A percentile compares a stretch with the other conserved stretches of the same genome.
Conservation (phyloP, 345 rosid genomes). For the Litchi chinensis region DNA sequence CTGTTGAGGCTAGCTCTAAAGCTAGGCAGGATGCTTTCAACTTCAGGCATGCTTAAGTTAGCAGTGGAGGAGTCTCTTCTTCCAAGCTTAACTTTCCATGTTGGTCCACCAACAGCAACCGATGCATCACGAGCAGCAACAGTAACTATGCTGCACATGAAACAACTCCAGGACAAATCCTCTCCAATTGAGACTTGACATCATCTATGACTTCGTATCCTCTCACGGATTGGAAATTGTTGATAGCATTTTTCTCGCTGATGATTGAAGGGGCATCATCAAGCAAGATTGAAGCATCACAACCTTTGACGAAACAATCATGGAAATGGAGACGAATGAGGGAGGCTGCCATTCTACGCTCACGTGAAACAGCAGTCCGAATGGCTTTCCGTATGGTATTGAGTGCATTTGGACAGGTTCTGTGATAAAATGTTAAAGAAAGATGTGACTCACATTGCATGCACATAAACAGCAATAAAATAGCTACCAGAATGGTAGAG, state of each 20-base stretch:
- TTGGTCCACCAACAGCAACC: not conserved
- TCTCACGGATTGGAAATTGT: not conserved
- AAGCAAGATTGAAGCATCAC: not conserved
- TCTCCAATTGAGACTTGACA: not conserved
- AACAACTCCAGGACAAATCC: not conserved
- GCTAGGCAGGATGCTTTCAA: not conserved
- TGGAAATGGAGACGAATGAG: not conserved
- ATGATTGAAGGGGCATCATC: not conserved
- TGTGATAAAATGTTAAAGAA: not conserved
- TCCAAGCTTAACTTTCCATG: not conserved
- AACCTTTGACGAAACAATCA: not conserved
- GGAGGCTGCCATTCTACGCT: not conserved
- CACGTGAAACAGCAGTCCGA: not conserved
- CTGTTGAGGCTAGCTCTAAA: not conserved
- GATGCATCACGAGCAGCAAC: not conserved
- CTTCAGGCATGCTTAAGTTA: not conserved
- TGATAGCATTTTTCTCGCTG: not conserved
- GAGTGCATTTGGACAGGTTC: not conserved
- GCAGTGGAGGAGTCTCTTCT: not conserved
- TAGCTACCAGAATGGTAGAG: not conserved
- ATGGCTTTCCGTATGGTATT: not conserved
- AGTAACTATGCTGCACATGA: not conserved
- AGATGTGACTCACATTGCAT: not conserved
- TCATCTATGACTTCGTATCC: not conserved
- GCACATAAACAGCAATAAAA: not conserved